phyloP scores from a whole-genome alignment of 768 basidiomycete species.

The Tylopilus sp. region DNA sequence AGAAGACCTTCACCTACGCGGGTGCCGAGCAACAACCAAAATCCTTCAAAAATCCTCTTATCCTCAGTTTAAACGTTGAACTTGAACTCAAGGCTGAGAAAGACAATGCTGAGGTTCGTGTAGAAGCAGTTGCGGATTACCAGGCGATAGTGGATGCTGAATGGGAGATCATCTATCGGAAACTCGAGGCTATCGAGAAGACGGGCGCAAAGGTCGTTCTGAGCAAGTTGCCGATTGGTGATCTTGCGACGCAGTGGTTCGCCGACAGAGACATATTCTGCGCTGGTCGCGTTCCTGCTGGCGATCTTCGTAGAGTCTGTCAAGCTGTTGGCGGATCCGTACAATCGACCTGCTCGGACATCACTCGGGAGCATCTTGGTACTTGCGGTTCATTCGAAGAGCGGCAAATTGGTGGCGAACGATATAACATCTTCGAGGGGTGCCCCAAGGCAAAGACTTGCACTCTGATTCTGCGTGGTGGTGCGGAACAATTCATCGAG shows the following conservation, averaged over 20 bases:
- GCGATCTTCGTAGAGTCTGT: slow-evolving; percentile 88
- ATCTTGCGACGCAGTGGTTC: slow-evolving; percentile 98
- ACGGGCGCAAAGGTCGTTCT: slow-evolving; percentile 97
- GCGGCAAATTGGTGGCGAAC: slow-evolving; percentile 92
- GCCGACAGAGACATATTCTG: slow-evolving; percentile 99
- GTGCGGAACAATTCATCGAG: slow-evolving; percentile 98
- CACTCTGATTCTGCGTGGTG: slow-evolving; percentile 89
- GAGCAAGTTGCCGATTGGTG: slow-evolving; percentile 97
- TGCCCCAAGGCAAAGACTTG: slow-evolving; percentile 95
- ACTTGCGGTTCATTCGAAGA: slow-evolving; percentile 93
- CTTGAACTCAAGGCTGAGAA: slow-evolving; percentile 98
- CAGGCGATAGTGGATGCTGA: slow-evolving; percentile 99
- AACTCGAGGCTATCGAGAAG: slow-evolving; percentile 91
- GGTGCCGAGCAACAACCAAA: slow-evolving; percentile 99
- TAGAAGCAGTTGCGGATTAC: slow-evolving; percentile 95
- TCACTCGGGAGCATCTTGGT: slow-evolving; percentile 84
- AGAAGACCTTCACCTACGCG: slow-evolving; percentile 99
- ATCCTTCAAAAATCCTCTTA: slow-evolving; percentile 80
- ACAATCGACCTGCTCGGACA: slow-evolving; percentile 95
- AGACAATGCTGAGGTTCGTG: slow-evolving; percentile 97
- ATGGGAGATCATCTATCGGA: slow-evolving; percentile 99
- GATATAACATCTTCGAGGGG: slow-evolving; percentile 93
- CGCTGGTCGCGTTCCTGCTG: slow-evolving; percentile 89
- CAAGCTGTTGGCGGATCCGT: slow-evolving; percentile 94
- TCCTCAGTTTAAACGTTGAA: slow-evolving; percentile 95